Evolutionary conservation across 805 yeast genomes (phyloP).

Genomic region (Grigorovia transvaalensis): DNA sequence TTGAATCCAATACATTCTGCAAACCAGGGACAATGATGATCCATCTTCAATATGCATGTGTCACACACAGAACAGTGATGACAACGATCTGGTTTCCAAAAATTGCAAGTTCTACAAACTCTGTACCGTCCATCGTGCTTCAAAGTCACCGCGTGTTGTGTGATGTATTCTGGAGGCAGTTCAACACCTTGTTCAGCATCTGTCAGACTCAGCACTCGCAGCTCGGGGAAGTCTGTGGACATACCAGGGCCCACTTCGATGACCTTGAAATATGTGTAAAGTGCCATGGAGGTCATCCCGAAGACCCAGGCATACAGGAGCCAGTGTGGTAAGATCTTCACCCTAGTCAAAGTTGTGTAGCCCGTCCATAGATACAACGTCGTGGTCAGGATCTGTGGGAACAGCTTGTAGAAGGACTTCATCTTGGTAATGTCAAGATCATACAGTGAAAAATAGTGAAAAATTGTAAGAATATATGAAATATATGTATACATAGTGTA

Average conservation of each 20-base stretch:
- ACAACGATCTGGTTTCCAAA: conserved; percentile 74
- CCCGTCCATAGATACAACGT: conserved; percentile 18
- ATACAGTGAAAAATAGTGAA: too few species aligned
- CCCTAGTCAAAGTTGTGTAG: conserved; percentile 10
- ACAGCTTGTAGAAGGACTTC: conserved; percentile 3
- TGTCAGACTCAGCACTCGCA: conserved; percentile 27
- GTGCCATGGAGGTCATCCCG: conserved; percentile 2
- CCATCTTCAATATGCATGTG: conserved; percentile 72
- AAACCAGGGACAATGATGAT: conserved; percentile 95
- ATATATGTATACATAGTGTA: background rate
- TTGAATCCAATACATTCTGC: conserved; percentile 74
- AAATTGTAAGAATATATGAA: background rate
- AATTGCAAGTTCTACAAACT: conserved; percentile 57
- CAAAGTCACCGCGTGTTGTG: conserved; percentile 34
- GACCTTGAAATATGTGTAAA: conserved; percentile 45
- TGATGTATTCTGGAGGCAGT: conserved; percentile 36
- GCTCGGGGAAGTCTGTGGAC: conserved; percentile 45
- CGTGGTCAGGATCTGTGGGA: conserved; percentile 20
- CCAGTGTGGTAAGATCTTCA: conserved; percentile 7
- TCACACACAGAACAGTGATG: conserved; percentile 79
- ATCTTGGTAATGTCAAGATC: background rate
- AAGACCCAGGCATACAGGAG: conserved; percentile 3
- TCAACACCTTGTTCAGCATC: conserved; percentile 21
- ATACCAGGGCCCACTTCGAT: conserved; percentile 54
- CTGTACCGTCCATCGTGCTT: conserved; percentile 56